Evolutionary conservation across 2,329 filamentous ascomycete genomes (phyloP), one percentile per base, ranked within the genome.

Genomic region (Trichoderma oligosporum): DNA sequence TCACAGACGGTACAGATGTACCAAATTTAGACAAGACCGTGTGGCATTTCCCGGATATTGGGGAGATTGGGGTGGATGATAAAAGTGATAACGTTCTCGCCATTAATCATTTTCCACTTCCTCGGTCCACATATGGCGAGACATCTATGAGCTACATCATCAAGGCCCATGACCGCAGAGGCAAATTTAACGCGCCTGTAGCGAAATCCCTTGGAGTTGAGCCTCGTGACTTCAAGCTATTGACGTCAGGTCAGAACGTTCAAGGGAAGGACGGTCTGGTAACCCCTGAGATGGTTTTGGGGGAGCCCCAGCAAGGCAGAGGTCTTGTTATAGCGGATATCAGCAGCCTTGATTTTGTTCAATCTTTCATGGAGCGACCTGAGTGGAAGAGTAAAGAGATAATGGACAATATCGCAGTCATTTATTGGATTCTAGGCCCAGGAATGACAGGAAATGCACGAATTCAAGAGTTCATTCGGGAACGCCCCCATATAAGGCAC

Each of bases 211-310:
- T 91, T 2, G 86, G 86, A 1, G 81, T 97, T 0, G 73, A 74
- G 18, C 79, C 76, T 52, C 69, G 63, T 0, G 75, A 86, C 47
- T 95, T 80, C 70, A 77, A 77, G 33, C 65, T 70, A 11, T 77
- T 99, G 41, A 78, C 86, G 0, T 69, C 66, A 1, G 91, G 91
- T 2, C 62, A 85, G 61, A 84, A 71, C 46, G 84, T 94, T 1
- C 73, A 76, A 53, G 84, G 83, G 22, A 74, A 78, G 12, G 81
- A 87, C 64, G 91, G 90, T 4, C 78, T 76, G 6, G 81, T 80
- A 0, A 94, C 87, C 0, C 87, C 93, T 1, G 88, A 94, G 0
- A 94, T 96, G 86, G 91, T 97, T 1, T 68, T 99, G 51, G 90
- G 82, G 1, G 76, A 85, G 9, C 73, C 79, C 3, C 79, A 84